Percentiles rank a stretch among this genome's conserved stretches.
Conservation (phyloP, 2,329 filamentous ascomycete species). For the Didymella lethalis region DNA sequence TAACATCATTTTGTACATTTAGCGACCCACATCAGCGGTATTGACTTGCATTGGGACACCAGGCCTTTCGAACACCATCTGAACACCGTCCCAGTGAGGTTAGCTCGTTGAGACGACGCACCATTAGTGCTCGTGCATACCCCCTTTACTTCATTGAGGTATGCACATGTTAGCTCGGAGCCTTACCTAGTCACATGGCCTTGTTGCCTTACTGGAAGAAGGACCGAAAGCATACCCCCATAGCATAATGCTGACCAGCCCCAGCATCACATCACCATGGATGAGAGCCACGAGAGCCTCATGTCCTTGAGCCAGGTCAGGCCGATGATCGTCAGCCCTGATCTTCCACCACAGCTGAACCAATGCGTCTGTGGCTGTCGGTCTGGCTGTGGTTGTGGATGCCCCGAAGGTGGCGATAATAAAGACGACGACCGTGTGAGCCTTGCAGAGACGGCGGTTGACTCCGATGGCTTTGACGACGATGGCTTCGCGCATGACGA, state of each 20-base stretch:
- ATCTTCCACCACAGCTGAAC: slow-evolving; percentile 36
- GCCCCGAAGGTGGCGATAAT: slow-evolving; percentile 20
- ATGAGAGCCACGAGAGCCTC: slow-evolving; percentile 8
- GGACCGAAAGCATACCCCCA: no score
- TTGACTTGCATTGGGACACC: no score
- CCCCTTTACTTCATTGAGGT: no score
- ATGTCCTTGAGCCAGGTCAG: slow-evolving; percentile 8
- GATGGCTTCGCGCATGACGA: not conserved
- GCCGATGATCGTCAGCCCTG: slow-evolving; percentile 16
- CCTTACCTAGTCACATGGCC: no score
- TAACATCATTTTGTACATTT: no score
- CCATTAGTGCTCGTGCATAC: no score
- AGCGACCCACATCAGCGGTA: no score
- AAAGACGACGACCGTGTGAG: slow-evolving; percentile 12
- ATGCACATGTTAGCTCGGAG: no score
- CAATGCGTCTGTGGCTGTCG: slow-evolving; percentile 34
- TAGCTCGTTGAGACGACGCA: no score
- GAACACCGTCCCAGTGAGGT: no score
- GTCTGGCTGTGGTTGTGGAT: slow-evolving; percentile 33
- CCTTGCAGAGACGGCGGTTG: slow-evolving; percentile 13
- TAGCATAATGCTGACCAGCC: not conserved
- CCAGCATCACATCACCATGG: slow-evolving; percentile 2
- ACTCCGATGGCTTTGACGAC: slow-evolving; percentile 6
- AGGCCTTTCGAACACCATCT: no score
- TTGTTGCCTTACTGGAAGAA: no score